Evolutionary conservation across 2,329 filamentous ascomycete genomes (phyloP), one percentile per base, ranked within the genome.

Genomic region (Neofusicoccum laricinum): DNA sequence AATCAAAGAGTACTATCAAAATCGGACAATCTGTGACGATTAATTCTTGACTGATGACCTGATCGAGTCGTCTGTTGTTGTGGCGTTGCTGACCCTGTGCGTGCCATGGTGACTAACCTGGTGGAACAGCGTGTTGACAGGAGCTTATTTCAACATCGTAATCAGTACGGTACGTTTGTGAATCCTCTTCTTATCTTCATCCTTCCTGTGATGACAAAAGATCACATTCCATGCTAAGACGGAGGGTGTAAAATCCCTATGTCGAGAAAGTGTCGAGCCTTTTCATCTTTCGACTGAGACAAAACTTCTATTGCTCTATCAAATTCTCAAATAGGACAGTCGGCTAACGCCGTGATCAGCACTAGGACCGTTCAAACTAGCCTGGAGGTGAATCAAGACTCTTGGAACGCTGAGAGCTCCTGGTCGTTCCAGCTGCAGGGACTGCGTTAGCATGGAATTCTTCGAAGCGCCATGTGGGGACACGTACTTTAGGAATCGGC

Each of bases 401-500:
- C 66, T 43, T 67, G 64, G 49, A 64, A 67, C 2, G 25, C 40
- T 14, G 59, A 36, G 15, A 67, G 55, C 34, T 53, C 64, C 32
- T 66, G 41, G 38, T 66, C 66, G 36, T 67, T 66, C 66, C 66
- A 67, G 64, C 66, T 67, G 48, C 30, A 48, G 34, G 15, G 34
- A 12, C 2, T 21, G 15, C 32, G n/a, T 65, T 30, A 65, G 63
- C 12, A 46, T 61, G 30, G 15, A 15, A 30, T 30, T 4, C 5
- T 34, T 14, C 12, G 15, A 34, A 34, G 30, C 17, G 12, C 4
- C 30, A 17, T 30, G 25, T 36, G 25, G 46, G 30, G 30, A 25
- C 17, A 81, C 84, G 67, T 82, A 91, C 86, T 78, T 88, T 70
- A 95, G 78, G 73, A 91, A 93, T 71, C 88, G 88, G 32, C 95